Evolutionary conservation across 208 protist genomes (phyloP), one percentile per base, ranked within the genome.

Genomic region (Crithidia fasciculata): DNA sequence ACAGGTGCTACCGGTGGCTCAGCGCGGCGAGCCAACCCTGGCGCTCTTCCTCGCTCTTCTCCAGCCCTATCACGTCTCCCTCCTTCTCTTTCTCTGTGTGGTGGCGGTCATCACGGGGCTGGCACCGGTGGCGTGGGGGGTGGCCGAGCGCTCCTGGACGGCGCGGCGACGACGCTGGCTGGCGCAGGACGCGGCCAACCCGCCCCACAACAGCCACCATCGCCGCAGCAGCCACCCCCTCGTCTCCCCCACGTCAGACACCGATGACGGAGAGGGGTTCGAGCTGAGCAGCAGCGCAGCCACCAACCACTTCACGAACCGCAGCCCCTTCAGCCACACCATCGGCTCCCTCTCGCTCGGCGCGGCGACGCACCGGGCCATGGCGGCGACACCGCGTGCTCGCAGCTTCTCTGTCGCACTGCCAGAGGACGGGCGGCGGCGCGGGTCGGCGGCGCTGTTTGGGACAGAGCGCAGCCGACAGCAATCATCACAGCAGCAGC

Each of bases 11-110:
- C 71, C 74, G 47, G 54, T 74, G 10, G 16, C 60, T 16, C 52
- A 74, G 49, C 60, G 55, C 44, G 63, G 68, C 54, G n/a, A 15
- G 49, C 49, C 62, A 6, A 57, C 63, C 56, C 36, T 78, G 8
- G 63, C 78, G 2, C 37, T 88, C 56, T 44, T 76, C 12, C 19
- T 79, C n/a, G 40, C 65, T 1, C 60, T 83, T 4, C 40, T 81
- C 13, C 72, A 72, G 18, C 68, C 45, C 3, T 90, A 85, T 57
- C 62, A 85, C 69, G 44, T 65, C 12, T 44, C 81, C 2, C 53
- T 92, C 16, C 77, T 89, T 47, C 41, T 89, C 7, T 81, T 84
- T 68, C 43, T 93, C 13, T 78, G 65, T 59, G 44, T 93, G 5
- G 10, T 88, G 45, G 74, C 87, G 2, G 13, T 93, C 37, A 68